Conservation (phyloP, 352 stramenopile species). For the Pelagophyceae sp. region DNA sequence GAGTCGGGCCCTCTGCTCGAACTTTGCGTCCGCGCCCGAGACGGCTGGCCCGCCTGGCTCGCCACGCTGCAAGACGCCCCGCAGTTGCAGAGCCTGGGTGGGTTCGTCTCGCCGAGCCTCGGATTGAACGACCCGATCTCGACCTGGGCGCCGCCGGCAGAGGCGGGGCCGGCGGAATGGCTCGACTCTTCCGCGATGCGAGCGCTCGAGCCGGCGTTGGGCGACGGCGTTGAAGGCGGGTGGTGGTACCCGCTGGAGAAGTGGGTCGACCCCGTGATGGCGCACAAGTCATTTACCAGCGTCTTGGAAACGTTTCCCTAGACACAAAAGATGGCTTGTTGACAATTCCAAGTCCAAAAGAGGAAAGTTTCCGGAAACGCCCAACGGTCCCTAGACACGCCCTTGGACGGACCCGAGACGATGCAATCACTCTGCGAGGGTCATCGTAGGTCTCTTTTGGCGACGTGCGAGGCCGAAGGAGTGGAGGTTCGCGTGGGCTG, state of each 20-base stretch:
- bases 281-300: too few relatives aligned
- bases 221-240: slow-evolving; percentile 28
- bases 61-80: slow-evolving; percentile 26
- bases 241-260: slow-evolving; percentile 42
- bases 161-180: slow-evolving; percentile 35
- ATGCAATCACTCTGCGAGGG: too few relatives aligned
- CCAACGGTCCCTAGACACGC: too few relatives aligned
- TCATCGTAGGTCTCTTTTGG: slow-evolving; percentile 32
- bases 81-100: slow-evolving; percentile 23
- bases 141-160: slow-evolving; percentile 28
- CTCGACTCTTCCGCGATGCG: slow-evolving; percentile 29
- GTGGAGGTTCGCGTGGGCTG: slow-evolving; percentile 33
- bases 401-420: too few relatives aligned
- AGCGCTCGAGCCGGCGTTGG: slow-evolving; percentile 35
- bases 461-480: slow-evolving; percentile 28
- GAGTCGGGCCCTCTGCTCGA: slow-evolving; percentile 35
- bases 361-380: too few relatives aligned
- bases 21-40: slow-evolving; percentile 33
- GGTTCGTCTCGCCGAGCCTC: slow-evolving; percentile 37
- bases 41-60: slow-evolving; percentile 34
- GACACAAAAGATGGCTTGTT: too few relatives aligned
- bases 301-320: too few relatives aligned
- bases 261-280: slow-evolving; percentile 34
- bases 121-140: slow-evolving; percentile 26
- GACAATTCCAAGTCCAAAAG: too few relatives aligned